phyloP scores from a whole-genome alignment of 176 grass and related monocot genomes.

The Cenchrus purpureus region DNA sequence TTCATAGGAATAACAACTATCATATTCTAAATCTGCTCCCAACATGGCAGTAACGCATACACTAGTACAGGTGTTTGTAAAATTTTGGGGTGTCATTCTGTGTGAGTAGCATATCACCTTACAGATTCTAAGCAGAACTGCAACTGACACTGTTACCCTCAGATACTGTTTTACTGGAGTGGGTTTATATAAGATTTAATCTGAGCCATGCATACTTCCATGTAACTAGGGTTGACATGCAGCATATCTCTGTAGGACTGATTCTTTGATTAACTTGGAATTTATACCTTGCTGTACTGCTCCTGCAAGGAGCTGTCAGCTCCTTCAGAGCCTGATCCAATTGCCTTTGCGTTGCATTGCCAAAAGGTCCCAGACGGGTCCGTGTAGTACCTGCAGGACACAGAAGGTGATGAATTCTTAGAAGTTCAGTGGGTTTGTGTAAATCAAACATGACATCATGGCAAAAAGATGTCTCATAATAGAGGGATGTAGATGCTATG shows the following conservation, averaged over 20 bases:
- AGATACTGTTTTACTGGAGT: neutral
- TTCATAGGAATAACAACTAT: neutral
- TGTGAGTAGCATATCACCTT: neutral
- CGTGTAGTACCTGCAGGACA: conserved; percentile 76
- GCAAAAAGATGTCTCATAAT: neutral
- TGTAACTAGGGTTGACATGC: neutral
- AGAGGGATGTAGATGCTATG: conserved; percentile 10
- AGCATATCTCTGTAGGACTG: neutral
- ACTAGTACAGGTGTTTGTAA: neutral
- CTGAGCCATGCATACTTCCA: neutral
- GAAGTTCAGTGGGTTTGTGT: neutral
- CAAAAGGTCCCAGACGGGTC: conserved; percentile 97
- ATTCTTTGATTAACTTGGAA: neutral
- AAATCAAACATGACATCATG: neutral
- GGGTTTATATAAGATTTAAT: neutral
- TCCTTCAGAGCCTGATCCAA: conserved; percentile 96
- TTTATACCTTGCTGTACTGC: conserved; percentile 86
- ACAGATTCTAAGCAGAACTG: conserved; percentile 10
- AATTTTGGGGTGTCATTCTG: neutral
- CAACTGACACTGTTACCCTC: neutral
- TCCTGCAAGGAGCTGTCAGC: conserved; percentile 98
- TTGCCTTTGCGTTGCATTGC: conserved; percentile 96
- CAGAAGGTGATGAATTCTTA: conserved; percentile 5
- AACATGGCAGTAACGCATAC: neutral
- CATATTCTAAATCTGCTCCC: neutral